A percentile compares a stretch with the other conserved stretches of the same genome.
Evolutionary conservation across 1,284 basidiomycete species (phyloP).

Genomic region (Neolentinus lepideus): DNA sequence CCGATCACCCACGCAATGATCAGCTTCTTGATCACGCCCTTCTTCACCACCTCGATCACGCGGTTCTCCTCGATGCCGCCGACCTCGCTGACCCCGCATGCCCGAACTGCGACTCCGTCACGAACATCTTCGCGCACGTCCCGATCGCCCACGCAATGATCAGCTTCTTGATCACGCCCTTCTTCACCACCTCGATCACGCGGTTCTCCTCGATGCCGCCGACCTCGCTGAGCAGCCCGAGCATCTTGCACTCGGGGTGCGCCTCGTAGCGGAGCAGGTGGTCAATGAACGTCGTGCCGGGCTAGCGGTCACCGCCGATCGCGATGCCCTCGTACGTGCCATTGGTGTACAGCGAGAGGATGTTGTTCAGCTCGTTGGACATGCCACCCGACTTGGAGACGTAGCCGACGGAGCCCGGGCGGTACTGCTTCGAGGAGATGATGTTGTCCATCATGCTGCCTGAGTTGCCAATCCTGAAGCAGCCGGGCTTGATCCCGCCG

Average conservation of each 20-base stretch:
- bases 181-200: slow-evolving; percentile 96
- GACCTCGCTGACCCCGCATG: slow-evolving; percentile 98
- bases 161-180: slow-evolving; percentile 93
- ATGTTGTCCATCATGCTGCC: slow-evolving; percentile 99
- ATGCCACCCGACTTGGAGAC: slow-evolving; percentile 99
- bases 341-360: slow-evolving; percentile 94
- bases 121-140: slow-evolving; percentile 99
- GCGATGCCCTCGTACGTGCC: slow-evolving; percentile 99
- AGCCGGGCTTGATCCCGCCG: slow-evolving; percentile 99
- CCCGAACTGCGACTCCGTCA: slow-evolving; percentile 98
- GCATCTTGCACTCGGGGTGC: slow-evolving; percentile 98
- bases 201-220: slow-evolving; percentile 99
- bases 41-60: slow-evolving; percentile 96
- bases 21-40: slow-evolving; percentile 93
- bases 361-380: slow-evolving; percentile 99
- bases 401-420: slow-evolving; percentile 94
- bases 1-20: slow-evolving; percentile 99
- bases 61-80: slow-evolving; percentile 98
- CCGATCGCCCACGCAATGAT: slow-evolving; percentile 99
- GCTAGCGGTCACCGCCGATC: slow-evolving; percentile 99
- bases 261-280: slow-evolving; percentile 96
- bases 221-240: slow-evolving; percentile 97
- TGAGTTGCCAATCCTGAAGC: slow-evolving; percentile 99
- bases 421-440: slow-evolving; percentile 97
- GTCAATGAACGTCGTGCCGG: slow-evolving; percentile 98